Conservation (phyloP, 768 basidiomycete species). For the Panaeolus papilionaceus region DNA sequence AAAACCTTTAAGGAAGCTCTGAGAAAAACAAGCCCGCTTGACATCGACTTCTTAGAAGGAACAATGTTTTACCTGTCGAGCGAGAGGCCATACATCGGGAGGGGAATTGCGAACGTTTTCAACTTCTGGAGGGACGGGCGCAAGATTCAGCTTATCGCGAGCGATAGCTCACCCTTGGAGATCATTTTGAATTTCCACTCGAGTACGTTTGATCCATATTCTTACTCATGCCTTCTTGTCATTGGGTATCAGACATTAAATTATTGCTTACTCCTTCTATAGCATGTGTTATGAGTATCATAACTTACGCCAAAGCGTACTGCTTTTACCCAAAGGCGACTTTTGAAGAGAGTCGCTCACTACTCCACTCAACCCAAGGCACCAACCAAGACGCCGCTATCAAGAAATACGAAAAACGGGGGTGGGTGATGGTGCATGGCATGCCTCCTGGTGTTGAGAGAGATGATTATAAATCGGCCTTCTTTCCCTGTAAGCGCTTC, state of each 20-base stretch:
- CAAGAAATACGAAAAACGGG: constrained; percentile 42
- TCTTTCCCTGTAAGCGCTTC: constrained; percentile 28
- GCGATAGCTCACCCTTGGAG: constrained; percentile 35
- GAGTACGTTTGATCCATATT: constrained; percentile 23
- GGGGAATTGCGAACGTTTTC: constrained; percentile 20
- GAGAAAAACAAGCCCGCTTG: background rate
- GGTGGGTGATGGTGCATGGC: constrained; percentile 35
- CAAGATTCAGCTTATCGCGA: constrained; percentile 46
- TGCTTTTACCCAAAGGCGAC: constrained; percentile 49
- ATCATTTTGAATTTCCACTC: constrained; percentile 32
- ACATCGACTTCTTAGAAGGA: background rate
- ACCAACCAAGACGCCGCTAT: constrained; percentile 20
- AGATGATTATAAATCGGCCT: constrained; percentile 21
- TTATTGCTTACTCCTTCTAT: background rate
- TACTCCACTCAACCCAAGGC: constrained; percentile 9
- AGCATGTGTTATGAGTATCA: constrained; percentile 53
- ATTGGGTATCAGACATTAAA: no score
- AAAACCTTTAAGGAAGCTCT: constrained; percentile 12
- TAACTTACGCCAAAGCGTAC: constrained; percentile 46
- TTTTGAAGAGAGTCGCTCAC: constrained; percentile 33
- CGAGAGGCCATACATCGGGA: constrained; percentile 14
- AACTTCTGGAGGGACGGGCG: constrained; percentile 16
- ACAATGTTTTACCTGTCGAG: background rate
- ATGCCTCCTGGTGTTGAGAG: constrained; percentile 15
- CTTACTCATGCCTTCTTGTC: constrained; percentile 35